Base-by-base conservation (phyloP, 148 eudicot genomes). In the Fagopyrum esculentum region DNA sequence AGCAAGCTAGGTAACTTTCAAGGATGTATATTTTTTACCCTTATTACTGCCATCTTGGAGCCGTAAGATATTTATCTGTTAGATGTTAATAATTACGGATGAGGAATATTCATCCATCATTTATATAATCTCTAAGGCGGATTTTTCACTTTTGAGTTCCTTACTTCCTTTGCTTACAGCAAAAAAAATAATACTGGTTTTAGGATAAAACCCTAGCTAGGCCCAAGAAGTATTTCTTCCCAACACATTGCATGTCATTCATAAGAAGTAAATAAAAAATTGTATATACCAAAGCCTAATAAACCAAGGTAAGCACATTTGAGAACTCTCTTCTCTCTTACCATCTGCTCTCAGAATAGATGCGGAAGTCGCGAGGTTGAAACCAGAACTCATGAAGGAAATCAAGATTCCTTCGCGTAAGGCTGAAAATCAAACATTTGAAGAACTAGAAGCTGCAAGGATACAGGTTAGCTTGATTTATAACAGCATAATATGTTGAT, bases 321-420 rank as follows among this genome's bases (percentile, higher is more conserved):
- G 63, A 57, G 26, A 6, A 57, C 22, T 72, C 74, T 72, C 74
- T 66, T 29, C 61, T 81, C 71, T 57, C 80, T 77, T 46, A 68
- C 82, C 64, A 71, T 80, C 73, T 85, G 79, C 73, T 79, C 81
- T 83, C 97, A 91, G 97, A 85, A 84, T 91, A 89, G 93, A 91
- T 82, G 74, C 81, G 77, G 89, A 89, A 81, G 81, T 87, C 80
- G 80, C 86, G 66, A 76, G 77, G 7, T 83, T 89, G 71, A 80
- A 80, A 61, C 78, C 48, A 70, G 80, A 79, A 49, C 79, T 91
- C 35, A 76, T 64, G 43, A 59, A 74, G 78, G 82, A 82, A 60
- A 57, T 22, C 70, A 26, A 77, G 75, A 79, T 64, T 75, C 79
- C 76, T 45, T 19, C 51, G 57, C 63, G 69, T 45, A 82, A 84